phyloP scores from a whole-genome alignment of 78 protist species.

The Cavenderia fasciculata region DNA sequence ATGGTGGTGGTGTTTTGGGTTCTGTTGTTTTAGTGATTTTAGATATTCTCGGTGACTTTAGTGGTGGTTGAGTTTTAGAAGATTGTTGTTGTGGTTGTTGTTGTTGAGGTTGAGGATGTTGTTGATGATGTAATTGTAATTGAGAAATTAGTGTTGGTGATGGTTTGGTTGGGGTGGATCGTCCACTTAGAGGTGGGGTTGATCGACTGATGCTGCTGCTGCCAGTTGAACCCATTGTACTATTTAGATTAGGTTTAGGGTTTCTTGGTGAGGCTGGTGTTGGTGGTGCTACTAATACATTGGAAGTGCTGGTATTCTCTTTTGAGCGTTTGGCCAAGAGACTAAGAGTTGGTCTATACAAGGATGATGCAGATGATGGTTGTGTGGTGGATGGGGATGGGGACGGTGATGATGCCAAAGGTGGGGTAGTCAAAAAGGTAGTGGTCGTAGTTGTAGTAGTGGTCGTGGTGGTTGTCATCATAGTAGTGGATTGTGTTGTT shows the following conservation, averaged over 20 bases:
- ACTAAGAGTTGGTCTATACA: conserved; percentile 44
- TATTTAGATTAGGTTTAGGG: too few species aligned
- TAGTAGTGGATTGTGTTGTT: neutral
- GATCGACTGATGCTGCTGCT: too few species aligned
- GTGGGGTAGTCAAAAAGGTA: too few species aligned
- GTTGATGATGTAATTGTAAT: too few species aligned
- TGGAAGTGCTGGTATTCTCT: neutral
- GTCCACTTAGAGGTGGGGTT: too few species aligned
- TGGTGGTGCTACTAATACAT: neutral
- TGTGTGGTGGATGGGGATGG: neutral
- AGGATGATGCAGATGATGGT: neutral
- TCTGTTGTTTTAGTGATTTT: too few species aligned
- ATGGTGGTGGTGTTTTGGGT: too few species aligned
- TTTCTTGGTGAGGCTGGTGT: neutral
- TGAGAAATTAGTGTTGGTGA: neutral
- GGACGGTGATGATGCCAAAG: neutral
- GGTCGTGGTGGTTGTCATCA: neutral
- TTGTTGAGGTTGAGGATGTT: too few species aligned
- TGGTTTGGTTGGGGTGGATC: neutral
- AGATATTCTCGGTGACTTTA: too few species aligned
- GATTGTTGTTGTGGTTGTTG: too few species aligned
- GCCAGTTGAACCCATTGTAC: too few species aligned
- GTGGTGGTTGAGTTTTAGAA: too few species aligned
- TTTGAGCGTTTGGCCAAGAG: neutral
- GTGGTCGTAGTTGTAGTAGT: neutral